Evolutionary conservation across 805 yeast genomes (phyloP), one percentile per base, ranked within the genome.

Genomic region (Kodamaea lidongshanica): DNA sequence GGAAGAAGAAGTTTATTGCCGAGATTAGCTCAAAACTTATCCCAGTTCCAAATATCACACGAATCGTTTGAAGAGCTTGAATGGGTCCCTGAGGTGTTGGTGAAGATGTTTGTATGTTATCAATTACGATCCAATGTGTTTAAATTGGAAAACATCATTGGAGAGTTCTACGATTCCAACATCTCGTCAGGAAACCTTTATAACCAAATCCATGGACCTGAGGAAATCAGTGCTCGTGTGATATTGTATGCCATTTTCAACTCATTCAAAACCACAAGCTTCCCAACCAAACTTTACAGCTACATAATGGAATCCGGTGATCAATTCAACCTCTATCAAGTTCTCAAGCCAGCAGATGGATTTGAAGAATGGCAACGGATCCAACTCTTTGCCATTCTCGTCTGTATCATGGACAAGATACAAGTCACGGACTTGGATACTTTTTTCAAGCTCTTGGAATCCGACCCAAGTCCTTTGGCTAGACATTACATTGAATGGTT

Each of bases 401-500:
- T 80, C 10, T 35, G 74, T 2, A 39, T 74, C 7, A 35, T 67
- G 12, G 67, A 63, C 25, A 43, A 51, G 3, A 38, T 67, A 3
- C 46, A 60, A 4, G 26, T 46, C 3, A 34, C 34, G 3, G 22
- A 30, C 8, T 46, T 72, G 6, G 38, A 52, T 0, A 28, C 31
- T 0, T 57, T 84, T 8, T 59, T 67, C 23, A 27, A 35, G 2
- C 32, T 58, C 17, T 42, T 62, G 6, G 65, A 48, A 9, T 54
- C 59, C 2, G 97, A 89, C 39, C 74, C 84, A 9, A 80, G 92
- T 39, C 96, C 96, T 0, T 58, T 77, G 26, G 82, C 75, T 4
- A 69, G 96, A 34, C 57, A 70, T 3, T 84, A 80, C 44, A 55
- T 83, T 32, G 96, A 88, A 46, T 88, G 95, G 95, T 60, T 79